These are phyloP conservation scores for Hymenoscyphus fructigenus DNA, from an alignment of 2,329 filamentous ascomycete genomes.

Conservation along the genomic window DNA sequence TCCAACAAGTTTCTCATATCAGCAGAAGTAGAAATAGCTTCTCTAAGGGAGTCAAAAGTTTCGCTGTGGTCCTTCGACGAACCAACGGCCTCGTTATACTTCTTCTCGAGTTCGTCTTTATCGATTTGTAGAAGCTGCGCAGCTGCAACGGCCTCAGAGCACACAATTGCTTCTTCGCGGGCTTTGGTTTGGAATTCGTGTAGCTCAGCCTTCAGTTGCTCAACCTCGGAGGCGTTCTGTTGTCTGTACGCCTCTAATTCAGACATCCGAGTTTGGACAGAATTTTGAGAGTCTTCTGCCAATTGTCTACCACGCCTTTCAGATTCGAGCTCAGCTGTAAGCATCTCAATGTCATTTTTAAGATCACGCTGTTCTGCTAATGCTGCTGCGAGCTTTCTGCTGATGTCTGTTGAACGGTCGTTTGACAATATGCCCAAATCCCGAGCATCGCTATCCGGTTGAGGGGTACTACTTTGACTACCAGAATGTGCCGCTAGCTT, in stretches of 20 bases:
- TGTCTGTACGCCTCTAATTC: slow-evolving; percentile 85
- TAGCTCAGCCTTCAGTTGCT: slow-evolving; percentile 80
- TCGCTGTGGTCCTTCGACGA: slow-evolving; percentile 67
- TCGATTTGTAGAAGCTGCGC: slow-evolving; percentile 80
- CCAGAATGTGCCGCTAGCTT: slow-evolving; percentile 79
- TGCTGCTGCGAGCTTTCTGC: slow-evolving; percentile 77
- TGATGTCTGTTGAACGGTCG: slow-evolving; percentile 72
- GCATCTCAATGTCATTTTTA: slow-evolving; percentile 69
- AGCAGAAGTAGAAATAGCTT: slow-evolving; percentile 75
- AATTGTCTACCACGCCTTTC: slow-evolving; percentile 80
- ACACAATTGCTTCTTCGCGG: slow-evolving; percentile 76
- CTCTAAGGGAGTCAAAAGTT: slow-evolving; percentile 72
- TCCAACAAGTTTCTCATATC: slow-evolving; percentile 77
- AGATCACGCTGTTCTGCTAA: slow-evolving; percentile 78
- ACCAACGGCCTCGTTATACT: slow-evolving; percentile 65
- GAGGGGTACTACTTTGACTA: slow-evolving; percentile 62
- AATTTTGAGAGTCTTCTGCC: slow-evolving; percentile 83
- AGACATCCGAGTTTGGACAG: slow-evolving; percentile 76
- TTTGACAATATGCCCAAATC: slow-evolving; percentile 58
- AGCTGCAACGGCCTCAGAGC: slow-evolving; percentile 72
- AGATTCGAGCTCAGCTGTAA: slow-evolving; percentile 70
- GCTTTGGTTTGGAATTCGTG: slow-evolving; percentile 76
- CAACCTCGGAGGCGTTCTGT: slow-evolving; percentile 78
- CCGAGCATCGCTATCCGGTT: slow-evolving; percentile 55
- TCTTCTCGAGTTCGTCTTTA: slow-evolving; percentile 71